Conservation (phyloP, 164 flowering plant genomes). For the Nymphaea colorata region DNA sequence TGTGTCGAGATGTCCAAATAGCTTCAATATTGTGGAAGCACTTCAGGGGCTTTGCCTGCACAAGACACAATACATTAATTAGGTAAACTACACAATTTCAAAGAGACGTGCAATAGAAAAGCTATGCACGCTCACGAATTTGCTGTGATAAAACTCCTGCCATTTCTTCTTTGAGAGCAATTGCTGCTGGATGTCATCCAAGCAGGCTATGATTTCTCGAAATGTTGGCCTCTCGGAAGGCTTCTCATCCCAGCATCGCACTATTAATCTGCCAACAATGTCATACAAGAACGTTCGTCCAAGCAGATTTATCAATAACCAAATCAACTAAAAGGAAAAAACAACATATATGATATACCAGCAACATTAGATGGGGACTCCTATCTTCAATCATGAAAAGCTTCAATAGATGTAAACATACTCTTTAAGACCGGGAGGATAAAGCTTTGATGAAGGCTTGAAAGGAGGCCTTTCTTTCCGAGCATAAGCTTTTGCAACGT, state of each 20-base stretch:
- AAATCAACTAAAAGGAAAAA: no score
- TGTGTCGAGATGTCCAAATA: conserved; percentile 18
- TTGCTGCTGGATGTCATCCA: conserved; percentile 37
- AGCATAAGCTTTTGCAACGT: conserved; percentile 60
- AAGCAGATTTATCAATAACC: background rate
- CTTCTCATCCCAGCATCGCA: conserved; percentile 79
- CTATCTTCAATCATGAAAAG: background rate
- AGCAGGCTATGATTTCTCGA: conserved; percentile 49
- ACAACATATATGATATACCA: no score
- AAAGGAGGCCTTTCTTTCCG: conserved; percentile 78
- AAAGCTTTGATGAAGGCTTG: conserved; percentile 56
- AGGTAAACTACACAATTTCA: background rate
- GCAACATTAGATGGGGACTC: no score
- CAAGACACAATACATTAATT: background rate
- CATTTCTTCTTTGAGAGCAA: conserved; percentile 47
- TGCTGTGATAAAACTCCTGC: conserved; percentile 46
- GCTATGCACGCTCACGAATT: background rate
- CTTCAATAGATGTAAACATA: conserved; percentile 17
- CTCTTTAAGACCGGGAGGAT: conserved; percentile 80
- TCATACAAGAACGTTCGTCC: background rate
- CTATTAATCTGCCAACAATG: conserved; percentile 52
- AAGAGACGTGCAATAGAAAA: background rate
- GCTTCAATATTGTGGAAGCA: conserved; percentile 60
- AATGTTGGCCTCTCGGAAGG: conserved; percentile 79
- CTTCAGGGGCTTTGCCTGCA: conserved; percentile 52